These are phyloP conservation scores for Talaromyces rugulosus DNA, from an alignment of 2,329 filamentous ascomycete genomes.

Conservation along the genomic window DNA sequence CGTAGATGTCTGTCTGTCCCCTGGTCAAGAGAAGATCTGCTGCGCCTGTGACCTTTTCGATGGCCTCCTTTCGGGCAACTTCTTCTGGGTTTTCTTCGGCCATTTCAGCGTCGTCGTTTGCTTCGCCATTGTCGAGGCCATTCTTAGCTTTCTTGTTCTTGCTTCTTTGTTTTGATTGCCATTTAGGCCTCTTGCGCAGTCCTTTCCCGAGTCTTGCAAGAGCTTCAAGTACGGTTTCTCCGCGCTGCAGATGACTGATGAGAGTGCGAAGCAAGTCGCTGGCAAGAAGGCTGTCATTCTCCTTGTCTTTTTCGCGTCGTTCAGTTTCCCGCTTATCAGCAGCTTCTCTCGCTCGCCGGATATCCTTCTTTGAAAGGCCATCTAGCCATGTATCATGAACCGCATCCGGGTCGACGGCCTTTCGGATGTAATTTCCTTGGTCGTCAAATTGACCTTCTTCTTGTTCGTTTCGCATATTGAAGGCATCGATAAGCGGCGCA, in stretches of 20 bases:
- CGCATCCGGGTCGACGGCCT: conserved; percentile 82
- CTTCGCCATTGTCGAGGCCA: conserved; percentile 20
- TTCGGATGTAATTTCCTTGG: conserved; percentile 83
- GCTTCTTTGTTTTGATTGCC: conserved; percentile 56
- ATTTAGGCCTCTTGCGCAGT: conserved; percentile 57
- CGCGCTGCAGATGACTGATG: conserved; percentile 68
- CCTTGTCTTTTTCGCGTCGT: conserved; percentile 63
- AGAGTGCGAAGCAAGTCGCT: conserved; percentile 69
- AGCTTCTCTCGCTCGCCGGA: conserved; percentile 80
- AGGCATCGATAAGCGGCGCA: conserved; percentile 90
- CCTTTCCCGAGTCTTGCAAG: conserved; percentile 73
- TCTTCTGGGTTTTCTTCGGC: conserved; percentile 68
- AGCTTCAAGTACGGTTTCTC: conserved; percentile 85
- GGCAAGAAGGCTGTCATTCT: conserved; percentile 70
- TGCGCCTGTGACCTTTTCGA: conserved; percentile 80
- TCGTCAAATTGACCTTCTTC: conserved; percentile 93
- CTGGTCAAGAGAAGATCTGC: conserved; percentile 81
- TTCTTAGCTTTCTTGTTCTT: conserved; percentile 47
- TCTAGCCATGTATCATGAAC: conserved; percentile 91
- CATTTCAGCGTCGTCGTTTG: conserved; percentile 62
- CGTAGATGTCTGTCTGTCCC: conserved; percentile 86
- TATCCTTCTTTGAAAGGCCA: conserved; percentile 88
- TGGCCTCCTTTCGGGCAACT: conserved; percentile 63
- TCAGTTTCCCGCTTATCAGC: conserved; percentile 81
- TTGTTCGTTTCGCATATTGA: conserved; percentile 87